A percentile compares a stretch with the other conserved stretches of the same genome.
Evolutionary conservation across 768 basidiomycete genomes (phyloP).

Genomic region (Psilocybe subaeruginosa): DNA sequence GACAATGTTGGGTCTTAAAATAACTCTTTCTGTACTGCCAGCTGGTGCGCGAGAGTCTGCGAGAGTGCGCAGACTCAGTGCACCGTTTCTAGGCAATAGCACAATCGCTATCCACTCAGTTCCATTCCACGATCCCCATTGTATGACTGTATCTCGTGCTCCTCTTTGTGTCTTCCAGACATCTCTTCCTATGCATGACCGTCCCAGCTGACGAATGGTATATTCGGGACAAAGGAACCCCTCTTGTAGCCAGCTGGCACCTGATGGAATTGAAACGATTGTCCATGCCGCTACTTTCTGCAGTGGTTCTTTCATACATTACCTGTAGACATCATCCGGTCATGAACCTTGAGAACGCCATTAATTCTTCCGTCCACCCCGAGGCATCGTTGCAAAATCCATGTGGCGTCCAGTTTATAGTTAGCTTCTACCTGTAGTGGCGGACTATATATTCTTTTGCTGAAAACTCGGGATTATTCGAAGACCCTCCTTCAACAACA

Average conservation of each 20-base stretch:
- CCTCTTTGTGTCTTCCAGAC: background rate
- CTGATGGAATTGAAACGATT: background rate
- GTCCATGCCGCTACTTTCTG: background rate
- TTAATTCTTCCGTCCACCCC: constrained; percentile 1
- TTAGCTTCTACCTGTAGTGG: background rate
- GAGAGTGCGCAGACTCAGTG: background rate
- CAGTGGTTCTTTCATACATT: background rate
- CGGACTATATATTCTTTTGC: constrained; percentile 1
- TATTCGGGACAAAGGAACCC: background rate
- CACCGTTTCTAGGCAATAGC: background rate
- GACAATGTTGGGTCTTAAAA: background rate
- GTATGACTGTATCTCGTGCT: background rate
- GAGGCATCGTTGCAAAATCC: background rate
- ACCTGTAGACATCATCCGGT: background rate
- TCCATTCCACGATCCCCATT: background rate
- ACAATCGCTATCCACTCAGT: background rate
- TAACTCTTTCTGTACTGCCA: background rate
- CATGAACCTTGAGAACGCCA: background rate
- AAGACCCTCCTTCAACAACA: background rate
- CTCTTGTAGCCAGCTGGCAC: constrained; percentile 1
- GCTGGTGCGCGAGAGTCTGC: background rate
- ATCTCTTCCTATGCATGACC: background rate
- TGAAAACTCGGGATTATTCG: background rate
- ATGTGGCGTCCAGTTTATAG: constrained; percentile 6
- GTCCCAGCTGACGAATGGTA: background rate